These are phyloP conservation scores for Drechslera avenae DNA, from an alignment of 2,329 filamentous ascomycete genomes.

Conservation along the genomic window DNA sequence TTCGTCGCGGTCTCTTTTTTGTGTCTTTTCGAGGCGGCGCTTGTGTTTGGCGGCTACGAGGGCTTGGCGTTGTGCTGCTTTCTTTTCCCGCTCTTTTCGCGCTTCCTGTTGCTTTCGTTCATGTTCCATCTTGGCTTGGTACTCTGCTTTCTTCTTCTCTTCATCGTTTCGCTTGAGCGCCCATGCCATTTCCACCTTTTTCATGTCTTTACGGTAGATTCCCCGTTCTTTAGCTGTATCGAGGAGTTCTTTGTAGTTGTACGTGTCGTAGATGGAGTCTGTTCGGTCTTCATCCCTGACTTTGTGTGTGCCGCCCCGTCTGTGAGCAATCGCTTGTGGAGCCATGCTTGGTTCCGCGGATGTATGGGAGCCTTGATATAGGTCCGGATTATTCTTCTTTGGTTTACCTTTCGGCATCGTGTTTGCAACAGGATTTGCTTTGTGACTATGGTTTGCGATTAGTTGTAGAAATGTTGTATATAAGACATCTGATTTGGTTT, in stretches of 20 bases:
- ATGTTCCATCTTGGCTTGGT: conserved; percentile 14
- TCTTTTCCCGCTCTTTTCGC: conserved; percentile 17
- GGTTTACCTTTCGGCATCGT: conserved; percentile 28
- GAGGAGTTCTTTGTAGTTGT: conserved; percentile 30
- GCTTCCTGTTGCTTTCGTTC: conserved; percentile 15
- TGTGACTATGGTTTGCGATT: background rate
- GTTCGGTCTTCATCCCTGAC: conserved; percentile 36
- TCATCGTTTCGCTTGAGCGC: conserved; percentile 27
- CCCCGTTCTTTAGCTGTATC: conserved; percentile 23
- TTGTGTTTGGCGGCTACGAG: conserved; percentile 9
- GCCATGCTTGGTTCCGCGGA: conserved; percentile 4
- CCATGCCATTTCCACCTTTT: conserved; percentile 36
- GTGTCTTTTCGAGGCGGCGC: conserved; percentile 12
- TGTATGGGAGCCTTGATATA: background rate
- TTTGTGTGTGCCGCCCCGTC: conserved; percentile 38
- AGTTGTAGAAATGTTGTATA: background rate
- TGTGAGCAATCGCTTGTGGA: conserved; percentile 25
- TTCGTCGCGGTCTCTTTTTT: conserved; percentile 17
- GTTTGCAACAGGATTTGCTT: background rate
- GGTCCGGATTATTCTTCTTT: conserved; percentile 11
- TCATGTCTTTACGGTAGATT: conserved; percentile 39
- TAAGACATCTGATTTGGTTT: background rate
- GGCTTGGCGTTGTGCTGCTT: conserved; percentile 2
- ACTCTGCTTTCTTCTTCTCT: conserved; percentile 12
- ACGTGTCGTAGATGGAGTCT: conserved; percentile 37